These are phyloP conservation scores for Pisolithus orientalis DNA, from an alignment of 768 basidiomycete genomes.

Conservation along the genomic window DNA sequence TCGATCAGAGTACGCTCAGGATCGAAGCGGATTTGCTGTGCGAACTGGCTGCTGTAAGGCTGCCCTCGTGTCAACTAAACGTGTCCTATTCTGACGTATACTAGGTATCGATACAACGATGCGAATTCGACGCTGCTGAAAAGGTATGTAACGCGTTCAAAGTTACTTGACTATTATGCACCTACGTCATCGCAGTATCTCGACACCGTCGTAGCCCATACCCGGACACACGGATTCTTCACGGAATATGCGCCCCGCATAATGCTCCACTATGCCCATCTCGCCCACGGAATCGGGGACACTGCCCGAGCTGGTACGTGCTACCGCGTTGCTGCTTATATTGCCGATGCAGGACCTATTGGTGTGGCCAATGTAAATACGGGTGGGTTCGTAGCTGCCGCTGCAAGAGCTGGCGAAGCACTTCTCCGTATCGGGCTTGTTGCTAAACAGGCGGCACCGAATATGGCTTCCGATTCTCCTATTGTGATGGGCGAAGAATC, in stretches of 20 bases:
- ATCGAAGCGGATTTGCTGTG: constrained; percentile 68
- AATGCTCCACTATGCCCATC: constrained; percentile 63
- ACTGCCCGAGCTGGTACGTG: constrained; percentile 49
- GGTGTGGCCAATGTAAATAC: constrained; percentile 10
- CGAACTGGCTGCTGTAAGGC: constrained; percentile 58
- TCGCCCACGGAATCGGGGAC: constrained; percentile 61
- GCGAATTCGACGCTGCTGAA: constrained; percentile 61
- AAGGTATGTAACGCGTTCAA: constrained; percentile 30
- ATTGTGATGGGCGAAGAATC: constrained; percentile 1
- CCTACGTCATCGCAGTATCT: constrained; percentile 26
- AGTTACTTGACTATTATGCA: no score
- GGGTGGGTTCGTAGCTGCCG: constrained; percentile 37
- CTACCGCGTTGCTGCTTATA: constrained; percentile 55
- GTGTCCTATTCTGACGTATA: background rate
- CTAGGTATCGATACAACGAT: constrained; percentile 61
- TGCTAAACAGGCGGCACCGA: constrained; percentile 3
- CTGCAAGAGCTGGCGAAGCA: constrained; percentile 49
- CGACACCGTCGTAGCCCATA: constrained; percentile 50
- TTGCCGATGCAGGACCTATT: constrained; percentile 32
- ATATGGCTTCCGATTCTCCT: background rate
- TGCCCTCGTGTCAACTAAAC: background rate
- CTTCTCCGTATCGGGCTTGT: constrained; percentile 43
- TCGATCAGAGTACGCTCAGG: constrained; percentile 45
- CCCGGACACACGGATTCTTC: constrained; percentile 55
- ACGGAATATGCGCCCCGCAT: constrained; percentile 52